These are phyloP conservation scores for Spergularia bocconei DNA, from an alignment of 148 eudicot species.

Conservation along the genomic window DNA sequence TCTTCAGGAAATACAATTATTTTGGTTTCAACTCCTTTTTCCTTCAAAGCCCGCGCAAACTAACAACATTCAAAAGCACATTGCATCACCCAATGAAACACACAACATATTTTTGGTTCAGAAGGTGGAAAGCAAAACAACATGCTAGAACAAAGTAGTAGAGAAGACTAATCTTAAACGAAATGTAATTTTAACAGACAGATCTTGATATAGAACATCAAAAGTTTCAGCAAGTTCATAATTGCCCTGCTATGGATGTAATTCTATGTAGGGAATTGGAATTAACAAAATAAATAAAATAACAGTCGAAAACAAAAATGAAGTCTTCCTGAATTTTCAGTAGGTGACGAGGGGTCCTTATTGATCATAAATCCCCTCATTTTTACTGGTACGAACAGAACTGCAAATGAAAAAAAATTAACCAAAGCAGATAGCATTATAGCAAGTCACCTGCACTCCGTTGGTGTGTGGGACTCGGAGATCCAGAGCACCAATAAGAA, in stretches of 20 bases:
- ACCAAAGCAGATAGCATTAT: conserved; percentile 6
- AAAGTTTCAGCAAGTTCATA: background rate
- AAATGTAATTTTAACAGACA: too few species aligned
- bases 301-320: too few species aligned
- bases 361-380: background rate
- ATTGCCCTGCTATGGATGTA: background rate
- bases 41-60: conserved; percentile 83
- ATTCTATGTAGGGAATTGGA: too few species aligned
- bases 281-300: too few species aligned
- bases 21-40: conserved; percentile 76
- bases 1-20: conserved; percentile 80
- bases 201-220: background rate
- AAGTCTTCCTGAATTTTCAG: too few species aligned
- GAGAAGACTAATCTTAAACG: background rate
- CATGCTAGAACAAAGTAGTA: background rate
- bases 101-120: background rate
- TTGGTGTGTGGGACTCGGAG: conserved; percentile 84
- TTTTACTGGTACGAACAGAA: background rate
- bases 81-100: background rate
- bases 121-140: background rate
- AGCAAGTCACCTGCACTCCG: conserved; percentile 72
- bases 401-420: background rate
- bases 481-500: conserved; percentile 82
- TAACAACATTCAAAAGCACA: conserved; percentile 24
- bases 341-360: too few species aligned